These are phyloP conservation scores for Monosporascus sp. DNA, from an alignment of 2,329 filamentous ascomycete species.

Conservation along the genomic window DNA sequence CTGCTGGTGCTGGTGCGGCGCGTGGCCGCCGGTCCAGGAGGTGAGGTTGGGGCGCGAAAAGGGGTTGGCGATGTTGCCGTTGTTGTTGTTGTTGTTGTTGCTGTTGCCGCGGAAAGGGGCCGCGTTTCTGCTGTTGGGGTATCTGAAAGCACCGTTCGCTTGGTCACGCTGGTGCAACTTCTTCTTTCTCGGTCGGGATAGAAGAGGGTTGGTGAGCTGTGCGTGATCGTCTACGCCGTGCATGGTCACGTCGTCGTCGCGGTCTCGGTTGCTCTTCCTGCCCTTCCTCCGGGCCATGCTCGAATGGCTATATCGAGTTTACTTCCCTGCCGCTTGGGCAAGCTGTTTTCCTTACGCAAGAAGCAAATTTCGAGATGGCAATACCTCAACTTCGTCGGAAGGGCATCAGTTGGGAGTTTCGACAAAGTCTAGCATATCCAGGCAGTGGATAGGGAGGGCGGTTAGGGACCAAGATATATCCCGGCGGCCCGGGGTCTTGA, in stretches of 20 bases:
- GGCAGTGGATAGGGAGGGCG: neutral
- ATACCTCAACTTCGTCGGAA: too few species aligned
- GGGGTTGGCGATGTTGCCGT: neutral
- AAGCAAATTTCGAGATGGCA: too few species aligned
- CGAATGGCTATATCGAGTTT: neutral
- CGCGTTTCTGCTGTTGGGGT: neutral
- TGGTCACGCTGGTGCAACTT: too few species aligned
- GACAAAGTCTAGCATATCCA: neutral
- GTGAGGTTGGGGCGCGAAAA: neutral
- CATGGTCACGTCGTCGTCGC: conserved; percentile 20
- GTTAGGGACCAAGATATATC: conserved; percentile 5
- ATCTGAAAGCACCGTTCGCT: too few species aligned
- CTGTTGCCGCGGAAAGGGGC: neutral
- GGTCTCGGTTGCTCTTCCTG: conserved; percentile 2
- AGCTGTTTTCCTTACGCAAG: neutral
- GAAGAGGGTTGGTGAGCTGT: neutral
- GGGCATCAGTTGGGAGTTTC: too few species aligned
- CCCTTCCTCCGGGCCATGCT: conserved; percentile 13
- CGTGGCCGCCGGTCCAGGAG: neutral
- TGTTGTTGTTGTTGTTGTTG: neutral
- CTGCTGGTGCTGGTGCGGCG: neutral
- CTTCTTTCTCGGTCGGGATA: too few species aligned
- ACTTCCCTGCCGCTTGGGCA: neutral
- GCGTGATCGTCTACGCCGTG: conserved; percentile 5
- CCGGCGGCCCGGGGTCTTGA: conserved; percentile 1